Conservation (phyloP, 768 basidiomycete species). For the Boletus bicolor region DNA sequence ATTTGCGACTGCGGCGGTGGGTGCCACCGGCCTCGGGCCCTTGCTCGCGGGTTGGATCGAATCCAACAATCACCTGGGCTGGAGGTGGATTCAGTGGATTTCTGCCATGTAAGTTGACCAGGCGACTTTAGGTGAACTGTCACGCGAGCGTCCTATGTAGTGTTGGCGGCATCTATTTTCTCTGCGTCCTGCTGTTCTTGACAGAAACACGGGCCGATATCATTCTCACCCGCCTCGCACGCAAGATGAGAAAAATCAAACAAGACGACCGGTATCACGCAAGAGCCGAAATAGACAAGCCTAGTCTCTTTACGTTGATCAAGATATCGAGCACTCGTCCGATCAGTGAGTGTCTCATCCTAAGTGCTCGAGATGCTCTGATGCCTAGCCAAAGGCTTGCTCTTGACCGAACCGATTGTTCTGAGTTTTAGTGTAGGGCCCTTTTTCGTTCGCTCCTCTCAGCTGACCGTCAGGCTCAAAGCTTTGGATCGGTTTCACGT, state of each 20-base stretch:
- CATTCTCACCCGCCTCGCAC: conserved; percentile 63
- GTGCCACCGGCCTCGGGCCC: conserved; percentile 63
- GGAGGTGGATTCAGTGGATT: conserved; percentile 88
- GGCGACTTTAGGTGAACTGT: background rate
- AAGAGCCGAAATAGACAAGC: conserved; percentile 60
- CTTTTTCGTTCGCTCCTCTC: background rate
- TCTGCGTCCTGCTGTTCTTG: conserved; percentile 54
- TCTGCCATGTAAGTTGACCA: conserved; percentile 50
- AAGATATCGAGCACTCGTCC: conserved; percentile 70
- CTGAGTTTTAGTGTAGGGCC: conserved; percentile 61
- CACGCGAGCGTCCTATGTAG: conserved; percentile 32
- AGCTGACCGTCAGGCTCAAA: conserved; percentile 25
- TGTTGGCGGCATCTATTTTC: conserved; percentile 47
- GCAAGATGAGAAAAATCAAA: conserved; percentile 58
- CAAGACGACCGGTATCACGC: conserved; percentile 63
- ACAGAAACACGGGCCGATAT: conserved; percentile 73
- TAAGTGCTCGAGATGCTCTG: background rate
- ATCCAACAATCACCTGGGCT: conserved; percentile 51
- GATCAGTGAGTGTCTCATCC: conserved; percentile 52
- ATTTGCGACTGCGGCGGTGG: conserved; percentile 60
- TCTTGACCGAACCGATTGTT: conserved; percentile 62
- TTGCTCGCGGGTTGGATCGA: conserved; percentile 66
- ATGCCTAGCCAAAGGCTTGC: conserved; percentile 14
- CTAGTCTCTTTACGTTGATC: conserved; percentile 55
- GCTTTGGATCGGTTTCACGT: conserved; percentile 72